Evolutionary conservation across 495 filamentous ascomycete species (phyloP).

Genomic region (Gamarada debralockiae): DNA sequence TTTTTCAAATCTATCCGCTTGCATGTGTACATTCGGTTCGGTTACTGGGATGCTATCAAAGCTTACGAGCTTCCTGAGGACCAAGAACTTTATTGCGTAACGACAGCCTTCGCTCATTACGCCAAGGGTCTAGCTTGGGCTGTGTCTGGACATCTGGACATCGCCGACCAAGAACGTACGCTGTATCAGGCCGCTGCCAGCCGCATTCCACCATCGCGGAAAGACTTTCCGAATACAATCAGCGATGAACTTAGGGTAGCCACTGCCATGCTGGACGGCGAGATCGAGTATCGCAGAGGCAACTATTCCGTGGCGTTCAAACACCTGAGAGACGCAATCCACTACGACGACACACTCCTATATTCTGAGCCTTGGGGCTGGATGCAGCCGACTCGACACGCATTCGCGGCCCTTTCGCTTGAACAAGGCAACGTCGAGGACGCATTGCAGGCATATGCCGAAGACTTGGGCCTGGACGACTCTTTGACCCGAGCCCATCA

Average conservation of each 20-base stretch:
- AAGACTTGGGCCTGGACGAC: conserved; percentile 56
- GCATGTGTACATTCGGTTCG: conserved; percentile 64
- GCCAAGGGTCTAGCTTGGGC: conserved; percentile 62
- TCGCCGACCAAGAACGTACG: conserved; percentile 40
- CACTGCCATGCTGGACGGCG: conserved; percentile 61
- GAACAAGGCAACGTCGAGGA: conserved; percentile 56
- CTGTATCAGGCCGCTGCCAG: conserved; percentile 43
- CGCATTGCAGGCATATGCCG: conserved; percentile 50
- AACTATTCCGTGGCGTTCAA: conserved; percentile 51
- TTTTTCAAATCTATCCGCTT: conserved; percentile 57
- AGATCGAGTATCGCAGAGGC: conserved; percentile 59
- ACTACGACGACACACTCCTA: conserved; percentile 49
- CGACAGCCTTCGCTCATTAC: conserved; percentile 61
- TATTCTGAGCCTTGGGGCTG: conserved; percentile 70
- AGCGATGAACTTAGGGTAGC: conserved; percentile 55
- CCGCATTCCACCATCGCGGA: conserved; percentile 47
- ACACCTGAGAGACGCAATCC: conserved; percentile 47
- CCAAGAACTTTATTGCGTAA: conserved; percentile 52
- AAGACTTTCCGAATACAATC: conserved; percentile 61
- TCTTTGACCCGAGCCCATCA: conserved; percentile 52
- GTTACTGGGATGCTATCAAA: conserved; percentile 57
- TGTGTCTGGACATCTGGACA: conserved; percentile 40
- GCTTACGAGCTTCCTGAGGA: conserved; percentile 46
- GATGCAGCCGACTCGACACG: conserved; percentile 66
- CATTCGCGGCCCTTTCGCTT: conserved; percentile 57